These are phyloP conservation scores for Plasmodium berghei DNA, from an alignment of 169 alveolate species.

Conservation along the genomic window DNA sequence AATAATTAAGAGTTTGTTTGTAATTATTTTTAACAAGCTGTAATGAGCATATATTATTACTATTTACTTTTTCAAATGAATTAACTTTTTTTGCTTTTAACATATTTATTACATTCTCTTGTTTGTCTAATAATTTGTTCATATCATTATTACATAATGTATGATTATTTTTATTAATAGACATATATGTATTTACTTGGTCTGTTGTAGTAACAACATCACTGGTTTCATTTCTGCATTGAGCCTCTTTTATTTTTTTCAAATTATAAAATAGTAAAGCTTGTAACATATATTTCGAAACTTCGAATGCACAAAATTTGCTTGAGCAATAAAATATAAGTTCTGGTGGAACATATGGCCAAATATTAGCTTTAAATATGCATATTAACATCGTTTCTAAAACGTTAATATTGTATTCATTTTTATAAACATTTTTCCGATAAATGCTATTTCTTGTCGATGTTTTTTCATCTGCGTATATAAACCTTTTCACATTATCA, in stretches of 20 bases:
- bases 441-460: neutral
- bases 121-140: neutral
- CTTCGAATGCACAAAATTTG: conserved; percentile 39
- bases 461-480: neutral
- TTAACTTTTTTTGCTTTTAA: neutral
- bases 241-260: conserved; percentile 12
- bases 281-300: conserved; percentile 34
- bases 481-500: neutral
- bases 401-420: conserved; percentile 35
- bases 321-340: conserved; percentile 50
- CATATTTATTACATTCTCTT: neutral
- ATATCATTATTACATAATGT: neutral
- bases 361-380: conserved; percentile 19
- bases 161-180: neutral
- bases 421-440: conserved; percentile 37
- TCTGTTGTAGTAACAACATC: neutral
- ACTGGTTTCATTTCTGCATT: neutral
- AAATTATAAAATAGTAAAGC: conserved; percentile 12
- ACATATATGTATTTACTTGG: neutral
- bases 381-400: conserved; percentile 48
- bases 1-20: conserved; percentile 44
- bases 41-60: neutral
- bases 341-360: conserved; percentile 34
- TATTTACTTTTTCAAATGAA: neutral
- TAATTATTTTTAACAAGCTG: conserved; percentile 8